Base-by-base conservation (phyloP, 148 eudicot genomes). In the Rhododendron ovatum region DNA sequence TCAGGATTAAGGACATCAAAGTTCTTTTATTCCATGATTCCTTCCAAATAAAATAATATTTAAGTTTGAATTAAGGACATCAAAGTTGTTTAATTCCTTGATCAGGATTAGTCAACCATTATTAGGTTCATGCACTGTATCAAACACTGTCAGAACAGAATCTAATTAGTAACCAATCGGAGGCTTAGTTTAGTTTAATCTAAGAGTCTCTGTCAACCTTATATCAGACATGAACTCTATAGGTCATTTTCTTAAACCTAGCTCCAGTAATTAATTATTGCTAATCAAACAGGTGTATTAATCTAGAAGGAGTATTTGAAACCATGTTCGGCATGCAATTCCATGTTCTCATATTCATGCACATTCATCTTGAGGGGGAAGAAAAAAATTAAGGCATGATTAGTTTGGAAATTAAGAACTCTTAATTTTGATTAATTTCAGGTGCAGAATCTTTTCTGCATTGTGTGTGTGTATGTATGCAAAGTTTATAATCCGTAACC, bases 381-480 rank as follows among this genome's bases (percentile, higher is more conserved):
- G 63, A 24, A 24, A 30, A 50, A 41, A 81, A 41, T 33, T 33
- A 14, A 5, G 22, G 26, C 67, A 81, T 81, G 83, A 53, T 81
- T 82, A 47, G 59, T 26, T 43, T 17, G n/a, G 65, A 22, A n/a
- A 24, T 22, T n/a, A n/a, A 9, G 47, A 17, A 35, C 48, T 26
- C 37, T n/a, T 80, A 47, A 79, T 15, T 55, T 17, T 50, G 3
- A 80, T n/a, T 30, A 65, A n/a, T 65, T 80, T 5, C 26, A 53
- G 45, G 45, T 51, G 13, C 59, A 55, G 83, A 82, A 57, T 82
- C 71, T 82, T 57, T 53, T 82, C 50, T 82, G 84, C 74, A 82
- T 83, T 65, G 33, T 26, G 24, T 39, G 65, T 83, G 33, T 26
- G 39, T 24, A 30, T 55, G 39, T 24, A 30, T 35, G 6, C 9